Evolutionary conservation across 805 yeast genomes (phyloP).

Genomic region (Candida saitoana): DNA sequence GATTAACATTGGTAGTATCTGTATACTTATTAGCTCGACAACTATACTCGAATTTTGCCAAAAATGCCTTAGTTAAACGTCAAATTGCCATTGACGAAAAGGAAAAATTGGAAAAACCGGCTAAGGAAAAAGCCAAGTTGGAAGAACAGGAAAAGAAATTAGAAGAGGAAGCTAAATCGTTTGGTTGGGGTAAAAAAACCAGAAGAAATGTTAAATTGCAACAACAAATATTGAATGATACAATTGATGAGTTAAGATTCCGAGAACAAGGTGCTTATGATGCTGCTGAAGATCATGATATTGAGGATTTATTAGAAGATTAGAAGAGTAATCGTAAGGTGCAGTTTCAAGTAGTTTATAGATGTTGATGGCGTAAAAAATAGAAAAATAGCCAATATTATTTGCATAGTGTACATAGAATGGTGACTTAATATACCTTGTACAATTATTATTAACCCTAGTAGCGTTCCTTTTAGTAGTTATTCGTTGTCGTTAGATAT

Average conservation of each 20-base stretch:
- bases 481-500: too few relatives aligned
- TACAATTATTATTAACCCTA: neutral
- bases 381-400: neutral
- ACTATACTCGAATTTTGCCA: conserved; percentile 53
- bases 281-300: conserved; percentile 60
- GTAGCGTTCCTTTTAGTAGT: too few relatives aligned
- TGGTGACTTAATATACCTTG: neutral
- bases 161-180: conserved; percentile 40
- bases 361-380: too few relatives aligned
- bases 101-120: conserved; percentile 35
- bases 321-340: too few relatives aligned
- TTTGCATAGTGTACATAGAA: neutral
- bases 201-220: conserved; percentile 55
- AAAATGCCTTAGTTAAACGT: conserved; percentile 46
- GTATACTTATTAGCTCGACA: conserved; percentile 60
- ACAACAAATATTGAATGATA: conserved; percentile 50
- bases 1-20: conserved; percentile 51
- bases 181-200: conserved; percentile 82
- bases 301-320: conserved; percentile 50
- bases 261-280: conserved; percentile 44
- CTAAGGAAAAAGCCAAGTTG: conserved; percentile 31
- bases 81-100: conserved; percentile 47
- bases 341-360: too few relatives aligned
- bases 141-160: conserved; percentile 26
- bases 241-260: conserved; percentile 33